Evolutionary conservation across 2,329 filamentous ascomycete species (phyloP), one percentile per base, ranked within the genome.

Genomic region (Fusarium sp.): DNA sequence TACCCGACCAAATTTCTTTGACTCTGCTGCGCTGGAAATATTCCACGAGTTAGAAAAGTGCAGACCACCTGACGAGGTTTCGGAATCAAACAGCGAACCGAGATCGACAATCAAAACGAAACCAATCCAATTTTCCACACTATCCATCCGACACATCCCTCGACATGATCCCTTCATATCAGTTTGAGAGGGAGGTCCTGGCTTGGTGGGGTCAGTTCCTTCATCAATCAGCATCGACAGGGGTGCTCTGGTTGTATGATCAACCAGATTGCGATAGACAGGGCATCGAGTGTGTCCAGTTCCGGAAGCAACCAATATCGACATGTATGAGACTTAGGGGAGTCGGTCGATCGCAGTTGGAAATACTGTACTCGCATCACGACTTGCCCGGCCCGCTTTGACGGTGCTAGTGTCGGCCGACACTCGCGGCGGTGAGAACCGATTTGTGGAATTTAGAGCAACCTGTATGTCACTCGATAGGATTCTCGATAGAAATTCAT

Each of bases 391-490:
- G 38, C 31, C 27, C 38, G 6, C 18, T 20, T 25, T 49, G 23
- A 18, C 20, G 16, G 14, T 16, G 14, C 33, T 54, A 34, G 18
- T 18, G 18, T 23, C 9, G 42, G 23, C 23, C 20, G 33, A 25
- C 23, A 56, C 36, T 31, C 25, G 16, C 25, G 34, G 34, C 53
- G 25, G 33, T 29, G 34, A 29, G 53, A 20, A 14, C 36, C 36
- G 53, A 56, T 56, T 42, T 56, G 36, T 31, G 53, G 53, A 42
- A 56, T 56, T 42, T 42, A 40, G 34, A 56, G 23, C n/a, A 42
- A 18, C 16, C 18, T 42, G 53, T 27, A 29, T 31, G 36, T n/a
- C 34, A 56, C 34, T 56, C 20, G 34, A 56, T 29, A 42, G 16
- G 9, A 42, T 42, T n/a, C 14, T 27, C 23, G 42, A 49, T n/a